Base-by-base conservation (phyloP, 176 grass and related monocot genomes). In the Oropetium thomaeum region DNA sequence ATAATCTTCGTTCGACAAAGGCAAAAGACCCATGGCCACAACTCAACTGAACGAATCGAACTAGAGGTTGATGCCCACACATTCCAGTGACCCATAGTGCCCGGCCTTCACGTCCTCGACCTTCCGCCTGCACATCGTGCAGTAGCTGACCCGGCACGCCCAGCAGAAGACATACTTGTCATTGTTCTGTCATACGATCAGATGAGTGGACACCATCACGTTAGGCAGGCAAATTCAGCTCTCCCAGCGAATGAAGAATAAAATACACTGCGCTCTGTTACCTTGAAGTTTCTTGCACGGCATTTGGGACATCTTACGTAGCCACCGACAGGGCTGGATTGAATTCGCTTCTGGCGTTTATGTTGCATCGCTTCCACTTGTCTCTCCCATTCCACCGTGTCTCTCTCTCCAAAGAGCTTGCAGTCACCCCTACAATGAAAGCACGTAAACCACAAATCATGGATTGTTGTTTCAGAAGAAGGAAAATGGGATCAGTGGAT, bases 151-250 rank as follows among this genome's bases (percentile, higher is more conserved):
- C 74, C 67, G 62, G 74, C 85, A 91, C n/a, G 85, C 77, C 85
- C 85, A 85, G 39, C 89, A 88, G 78, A 82, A 8, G 88, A 53
- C 70, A 23, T 82, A 83, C 69, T 60, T 82, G 15, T 92, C 75
- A 40, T 10, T 40, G 26, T 8, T 40, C 17, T 17, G 5, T 3
- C 49, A 53, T 19, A 44, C 13, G n/a, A 13, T 44, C n/a, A 61
- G 0, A n/a, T n/a, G n/a, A n/a, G n/a, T n/a, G n/a, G n/a, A n/a
- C n/a, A n/a, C n/a, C n/a, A n/a, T n/a, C n/a, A n/a, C n/a, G n/a
- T n/a, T n/a, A n/a, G n/a, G n/a, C n/a, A n/a, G n/a, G n/a, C n/a
- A n/a, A n/a, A n/a, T n/a, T n/a, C n/a, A n/a, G n/a, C n/a, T n/a
- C n/a, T n/a, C 1, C 16, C n/a, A 6, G 38, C 23, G 2, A 44